Percentiles rank a stretch among this genome's conserved stretches.
Evolutionary conservation across 768 basidiomycete genomes (phyloP).

Genomic region (Naematelia aurantialba): DNA sequence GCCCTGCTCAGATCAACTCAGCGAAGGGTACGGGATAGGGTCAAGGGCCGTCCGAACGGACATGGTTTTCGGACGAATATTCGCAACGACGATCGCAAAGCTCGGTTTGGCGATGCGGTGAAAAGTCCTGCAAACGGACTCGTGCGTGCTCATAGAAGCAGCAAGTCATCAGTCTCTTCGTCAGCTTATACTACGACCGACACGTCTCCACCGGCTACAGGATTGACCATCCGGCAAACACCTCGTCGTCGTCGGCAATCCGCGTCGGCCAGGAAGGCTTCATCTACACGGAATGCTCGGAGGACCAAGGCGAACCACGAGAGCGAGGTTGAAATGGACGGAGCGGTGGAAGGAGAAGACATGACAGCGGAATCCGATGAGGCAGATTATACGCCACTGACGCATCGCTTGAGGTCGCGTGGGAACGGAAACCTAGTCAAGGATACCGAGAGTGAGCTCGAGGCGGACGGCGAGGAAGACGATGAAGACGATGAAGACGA

Average conservation of each 20-base stretch:
- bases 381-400: conserved; percentile 12
- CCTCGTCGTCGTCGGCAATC: conserved; percentile 22
- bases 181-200: conserved; percentile 42
- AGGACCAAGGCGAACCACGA: neutral
- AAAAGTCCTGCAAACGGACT: conserved; percentile 36
- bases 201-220: conserved; percentile 18
- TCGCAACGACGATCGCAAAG: conserved; percentile 24
- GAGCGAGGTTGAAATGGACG: conserved; percentile 2
- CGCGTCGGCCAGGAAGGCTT: conserved; percentile 2
- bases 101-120: conserved; percentile 37
- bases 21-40: conserved; percentile 8
- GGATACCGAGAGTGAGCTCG: conserved; percentile 23
- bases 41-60: conserved; percentile 1
- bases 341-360: conserved; percentile 7
- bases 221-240: conserved; percentile 10
- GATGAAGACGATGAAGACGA: conserved; percentile 16
- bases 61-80: conserved; percentile 12
- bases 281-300: neutral
- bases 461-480: conserved; percentile 32
- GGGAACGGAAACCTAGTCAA: conserved; percentile 7
- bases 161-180: conserved; percentile 33
- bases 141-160: neutral
- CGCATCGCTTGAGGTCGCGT: conserved; percentile 14
- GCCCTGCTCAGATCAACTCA: conserved; percentile 13
- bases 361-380: neutral